Evolutionary conservation across 257 asterid genomes (phyloP).

Genomic region (Catharanthus roseus): DNA sequence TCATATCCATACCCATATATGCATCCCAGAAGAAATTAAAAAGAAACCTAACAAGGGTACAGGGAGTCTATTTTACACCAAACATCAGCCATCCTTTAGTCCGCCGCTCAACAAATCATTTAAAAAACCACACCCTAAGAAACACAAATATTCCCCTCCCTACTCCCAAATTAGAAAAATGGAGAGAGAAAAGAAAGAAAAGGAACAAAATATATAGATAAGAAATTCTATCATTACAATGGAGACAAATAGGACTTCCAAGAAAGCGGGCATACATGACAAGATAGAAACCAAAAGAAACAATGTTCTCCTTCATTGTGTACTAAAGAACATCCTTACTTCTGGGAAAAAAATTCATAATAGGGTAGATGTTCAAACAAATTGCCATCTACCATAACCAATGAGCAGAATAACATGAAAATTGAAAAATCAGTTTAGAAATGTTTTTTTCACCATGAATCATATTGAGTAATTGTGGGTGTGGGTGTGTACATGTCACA

Average conservation of each 20-base stretch:
- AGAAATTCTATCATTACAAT: background rate
- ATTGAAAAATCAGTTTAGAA: conserved; percentile 1
- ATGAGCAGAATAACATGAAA: conserved; percentile 1
- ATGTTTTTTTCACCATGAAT: background rate
- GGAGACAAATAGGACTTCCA: background rate
- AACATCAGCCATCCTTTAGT: background rate
- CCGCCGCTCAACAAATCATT: background rate
- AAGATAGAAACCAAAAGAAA: background rate
- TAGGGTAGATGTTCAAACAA: background rate
- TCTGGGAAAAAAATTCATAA: background rate
- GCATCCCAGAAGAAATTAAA: background rate
- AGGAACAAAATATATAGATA: background rate
- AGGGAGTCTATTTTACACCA: conserved; percentile 3
- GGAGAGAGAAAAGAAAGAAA: background rate
- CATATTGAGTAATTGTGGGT: background rate
- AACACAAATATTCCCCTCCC: background rate
- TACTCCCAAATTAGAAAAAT: too few species aligned
- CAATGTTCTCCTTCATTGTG: background rate
- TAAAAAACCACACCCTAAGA: background rate
- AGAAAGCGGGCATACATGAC: conserved; percentile 1
- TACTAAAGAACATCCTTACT: background rate
- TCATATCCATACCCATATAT: background rate
- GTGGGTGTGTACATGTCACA: too few species aligned
- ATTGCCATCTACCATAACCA: background rate
- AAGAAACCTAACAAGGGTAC: background rate